Evolutionary conservation across 2,329 filamentous ascomycete genomes (phyloP).

Genomic region (Xylariaceae sp.): DNA sequence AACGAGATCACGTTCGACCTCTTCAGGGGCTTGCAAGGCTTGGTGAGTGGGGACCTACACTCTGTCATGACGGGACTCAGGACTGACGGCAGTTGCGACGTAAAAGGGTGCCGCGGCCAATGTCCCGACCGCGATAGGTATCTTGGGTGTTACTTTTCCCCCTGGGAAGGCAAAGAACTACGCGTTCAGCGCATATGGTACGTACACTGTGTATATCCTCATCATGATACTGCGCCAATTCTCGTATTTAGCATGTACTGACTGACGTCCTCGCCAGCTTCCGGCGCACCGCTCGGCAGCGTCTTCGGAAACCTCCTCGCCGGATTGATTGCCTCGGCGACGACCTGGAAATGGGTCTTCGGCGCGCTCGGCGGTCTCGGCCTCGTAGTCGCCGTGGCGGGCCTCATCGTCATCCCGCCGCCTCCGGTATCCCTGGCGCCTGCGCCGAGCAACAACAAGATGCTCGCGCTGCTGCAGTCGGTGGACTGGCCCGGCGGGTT

Average conservation of each 20-base stretch:
- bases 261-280: conserved; percentile 34
- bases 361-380: conserved; percentile 58
- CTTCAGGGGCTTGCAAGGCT: conserved; percentile 60
- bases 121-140: conserved; percentile 65
- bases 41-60: too few relatives aligned
- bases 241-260: background rate
- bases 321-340: conserved; percentile 58
- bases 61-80: too few relatives aligned
- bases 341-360: conserved; percentile 63
- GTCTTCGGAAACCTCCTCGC: conserved; percentile 61
- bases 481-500: conserved; percentile 64
- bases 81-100: too few relatives aligned
- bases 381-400: conserved; percentile 49
- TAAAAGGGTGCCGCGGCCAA: conserved; percentile 60
- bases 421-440: conserved; percentile 33
- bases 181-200: conserved; percentile 59
- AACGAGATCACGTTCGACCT: conserved; percentile 65
- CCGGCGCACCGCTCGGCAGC: conserved; percentile 59
- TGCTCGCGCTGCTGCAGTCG: conserved; percentile 35
- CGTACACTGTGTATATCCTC: too few relatives aligned
- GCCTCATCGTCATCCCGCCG: conserved; percentile 54
- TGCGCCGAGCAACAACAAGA: conserved; percentile 3
- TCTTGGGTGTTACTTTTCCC: conserved; percentile 61
- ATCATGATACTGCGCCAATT: background rate
- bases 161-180: conserved; percentile 66